Percentiles rank a stretch among this genome's conserved stretches.
These are phyloP conservation scores for Fomitopsis pinicola DNA, from an alignment of 1,284 basidiomycete species.

Conservation along the genomic window DNA sequence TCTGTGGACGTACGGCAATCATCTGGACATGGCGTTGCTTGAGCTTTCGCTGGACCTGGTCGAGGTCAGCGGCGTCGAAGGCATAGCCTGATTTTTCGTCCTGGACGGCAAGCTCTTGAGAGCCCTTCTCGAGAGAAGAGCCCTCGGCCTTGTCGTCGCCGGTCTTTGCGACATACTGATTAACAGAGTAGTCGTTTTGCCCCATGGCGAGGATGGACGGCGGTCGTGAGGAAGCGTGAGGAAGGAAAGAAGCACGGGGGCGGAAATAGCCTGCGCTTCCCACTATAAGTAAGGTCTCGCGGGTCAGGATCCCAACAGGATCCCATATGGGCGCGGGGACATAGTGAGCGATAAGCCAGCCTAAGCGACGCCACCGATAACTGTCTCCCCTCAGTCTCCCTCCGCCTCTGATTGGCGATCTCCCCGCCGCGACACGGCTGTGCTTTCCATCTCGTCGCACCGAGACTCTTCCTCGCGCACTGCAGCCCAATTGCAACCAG, in stretches of 20 bases:
- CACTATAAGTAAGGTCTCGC: neutral
- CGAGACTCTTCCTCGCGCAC: neutral
- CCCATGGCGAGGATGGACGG: neutral
- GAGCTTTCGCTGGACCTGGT: slow-evolving; percentile 56
- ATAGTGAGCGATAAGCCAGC: neutral
- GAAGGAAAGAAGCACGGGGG: neutral
- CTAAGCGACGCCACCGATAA: neutral
- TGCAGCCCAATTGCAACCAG: neutral
- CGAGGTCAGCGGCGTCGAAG: slow-evolving; percentile 56
- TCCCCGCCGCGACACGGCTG: neutral
- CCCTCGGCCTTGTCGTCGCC: slow-evolving; percentile 15
- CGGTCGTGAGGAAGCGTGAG: neutral
- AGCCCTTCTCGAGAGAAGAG: slow-evolving; percentile 29
- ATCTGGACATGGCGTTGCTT: slow-evolving; percentile 74
- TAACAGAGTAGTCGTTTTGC: neutral
- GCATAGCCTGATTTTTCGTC: slow-evolving; percentile 20
- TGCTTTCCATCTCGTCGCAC: neutral
- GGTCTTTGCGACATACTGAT: neutral
- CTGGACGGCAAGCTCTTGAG: slow-evolving; percentile 23
- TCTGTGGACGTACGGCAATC: slow-evolving; percentile 32
- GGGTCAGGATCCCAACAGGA: neutral
- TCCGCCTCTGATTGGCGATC: neutral
- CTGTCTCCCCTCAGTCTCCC: neutral
- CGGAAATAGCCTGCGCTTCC: neutral
- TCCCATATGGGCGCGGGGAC: neutral